Percentiles rank a stretch among this genome's conserved stretches.
Evolutionary conservation across 352 stramenopile genomes (phyloP).

Genomic region (Phytophthora citrophthora): DNA sequence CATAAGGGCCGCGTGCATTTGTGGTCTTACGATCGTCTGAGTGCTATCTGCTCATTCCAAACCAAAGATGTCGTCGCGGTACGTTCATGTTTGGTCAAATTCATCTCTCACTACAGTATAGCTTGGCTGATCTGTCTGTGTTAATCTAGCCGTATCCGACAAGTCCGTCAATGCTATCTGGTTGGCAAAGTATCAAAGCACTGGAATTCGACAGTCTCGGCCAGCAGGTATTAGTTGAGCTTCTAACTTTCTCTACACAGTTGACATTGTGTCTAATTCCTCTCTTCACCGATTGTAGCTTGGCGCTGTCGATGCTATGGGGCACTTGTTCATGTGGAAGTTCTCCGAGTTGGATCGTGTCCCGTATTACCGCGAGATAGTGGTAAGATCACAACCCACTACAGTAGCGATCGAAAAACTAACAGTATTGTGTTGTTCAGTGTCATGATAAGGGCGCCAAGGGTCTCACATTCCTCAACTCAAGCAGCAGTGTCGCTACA

Average conservation of each 20-base stretch:
- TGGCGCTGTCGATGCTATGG: conserved; percentile 74
- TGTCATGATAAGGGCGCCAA: conserved; percentile 89
- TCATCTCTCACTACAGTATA: background rate
- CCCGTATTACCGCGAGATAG: conserved; percentile 71
- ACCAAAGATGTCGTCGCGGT: conserved; percentile 70
- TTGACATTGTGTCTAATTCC: conserved; percentile 4
- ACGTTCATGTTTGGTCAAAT: conserved; percentile 12
- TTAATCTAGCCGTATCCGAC: conserved; percentile 59
- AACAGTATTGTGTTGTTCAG: conserved; percentile 29
- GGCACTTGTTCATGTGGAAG: conserved; percentile 83
- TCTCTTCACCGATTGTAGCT: conserved; percentile 48
- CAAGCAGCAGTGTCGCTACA: conserved; percentile 75
- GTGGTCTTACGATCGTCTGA: conserved; percentile 87
- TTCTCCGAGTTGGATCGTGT: conserved; percentile 74
- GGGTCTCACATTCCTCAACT: conserved; percentile 82
- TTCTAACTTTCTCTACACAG: background rate
- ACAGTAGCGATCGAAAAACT: background rate
- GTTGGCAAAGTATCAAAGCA: conserved; percentile 71
- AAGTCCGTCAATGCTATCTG: conserved; percentile 59
- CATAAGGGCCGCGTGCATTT: conserved; percentile 83
- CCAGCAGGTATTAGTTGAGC: conserved; percentile 54
- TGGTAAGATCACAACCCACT: conserved; percentile 39
- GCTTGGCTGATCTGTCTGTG: background rate
- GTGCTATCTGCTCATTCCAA: conserved; percentile 70
- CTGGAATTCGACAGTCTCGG: conserved; percentile 83